Percentiles rank a stretch among this genome's conserved stretches.
These are phyloP conservation scores for Phytophthora citrophthora DNA, from an alignment of 352 stramenopile species.

Conservation along the genomic window DNA sequence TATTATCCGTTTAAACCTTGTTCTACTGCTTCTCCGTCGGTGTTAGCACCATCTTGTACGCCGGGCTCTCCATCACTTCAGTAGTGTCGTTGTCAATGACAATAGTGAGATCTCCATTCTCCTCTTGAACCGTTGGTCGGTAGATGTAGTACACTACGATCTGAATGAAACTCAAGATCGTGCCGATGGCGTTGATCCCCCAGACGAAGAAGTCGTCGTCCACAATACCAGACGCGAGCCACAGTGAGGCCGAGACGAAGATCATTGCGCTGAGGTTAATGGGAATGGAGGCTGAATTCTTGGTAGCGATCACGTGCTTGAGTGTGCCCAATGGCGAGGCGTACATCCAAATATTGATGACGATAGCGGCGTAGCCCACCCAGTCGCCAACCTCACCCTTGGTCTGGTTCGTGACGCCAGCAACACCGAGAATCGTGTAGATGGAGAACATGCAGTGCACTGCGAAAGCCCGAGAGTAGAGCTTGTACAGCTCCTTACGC, in stretches of 20 bases:
- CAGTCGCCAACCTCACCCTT: slow-evolving; percentile 16
- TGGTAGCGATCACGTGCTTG: slow-evolving; percentile 45
- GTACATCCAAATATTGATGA: slow-evolving; percentile 60
- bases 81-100: slow-evolving; percentile 13
- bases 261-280: slow-evolving; percentile 56
- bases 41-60: slow-evolving; percentile 12
- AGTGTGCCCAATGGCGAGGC: slow-evolving; percentile 55
- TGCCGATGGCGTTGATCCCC: slow-evolving; percentile 43
- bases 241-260: slow-evolving; percentile 50
- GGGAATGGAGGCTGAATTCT: slow-evolving; percentile 48
- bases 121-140: slow-evolving; percentile 7
- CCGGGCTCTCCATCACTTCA: slow-evolving; percentile 4
- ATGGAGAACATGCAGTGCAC: slow-evolving; percentile 27
- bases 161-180: slow-evolving; percentile 49
- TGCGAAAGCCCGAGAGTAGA: slow-evolving; percentile 11
- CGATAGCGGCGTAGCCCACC: slow-evolving; percentile 43
- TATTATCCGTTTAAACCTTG: too few relatives aligned
- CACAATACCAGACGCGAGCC: slow-evolving; percentile 51
- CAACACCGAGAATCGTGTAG: slow-evolving; percentile 45
- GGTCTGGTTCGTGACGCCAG: slow-evolving; percentile 38
- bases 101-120: slow-evolving; percentile 4
- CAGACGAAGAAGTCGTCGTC: slow-evolving; percentile 53
- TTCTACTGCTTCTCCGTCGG: not conserved
- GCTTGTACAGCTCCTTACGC: slow-evolving; percentile 15
- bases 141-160: slow-evolving; percentile 57